Evolutionary conservation across 768 basidiomycete genomes (phyloP).

Genomic region (Collybia sp.): DNA sequence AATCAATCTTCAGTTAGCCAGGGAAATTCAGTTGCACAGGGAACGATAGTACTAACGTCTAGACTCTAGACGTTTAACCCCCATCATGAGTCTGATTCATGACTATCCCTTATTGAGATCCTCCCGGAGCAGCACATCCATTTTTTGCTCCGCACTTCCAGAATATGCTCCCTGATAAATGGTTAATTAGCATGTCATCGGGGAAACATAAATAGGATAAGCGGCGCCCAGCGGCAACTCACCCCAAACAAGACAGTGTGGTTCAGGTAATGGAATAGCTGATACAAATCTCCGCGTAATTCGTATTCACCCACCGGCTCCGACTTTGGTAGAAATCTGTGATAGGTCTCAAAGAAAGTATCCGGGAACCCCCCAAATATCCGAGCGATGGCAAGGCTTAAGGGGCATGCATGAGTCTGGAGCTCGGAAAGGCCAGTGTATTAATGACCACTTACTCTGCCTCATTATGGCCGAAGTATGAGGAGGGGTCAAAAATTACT

Average conservation of each 20-base stretch:
- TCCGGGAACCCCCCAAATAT: conserved; percentile 75
- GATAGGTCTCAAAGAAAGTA: conserved; percentile 63
- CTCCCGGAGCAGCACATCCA: conserved; percentile 20
- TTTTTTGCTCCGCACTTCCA: conserved; percentile 44
- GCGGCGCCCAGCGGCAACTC: conserved; percentile 19
- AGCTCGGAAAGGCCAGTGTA: not conserved
- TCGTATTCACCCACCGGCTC: conserved; percentile 63
- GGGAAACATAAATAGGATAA: too few relatives aligned
- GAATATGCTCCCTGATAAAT: conserved; percentile 45
- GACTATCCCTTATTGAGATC: not conserved
- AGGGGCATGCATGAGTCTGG: not conserved
- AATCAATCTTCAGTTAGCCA: too few relatives aligned
- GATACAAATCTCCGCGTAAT: conserved; percentile 63
- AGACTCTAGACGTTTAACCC: too few relatives aligned
- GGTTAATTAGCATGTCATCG: too few relatives aligned
- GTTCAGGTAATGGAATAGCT: conserved; percentile 79
- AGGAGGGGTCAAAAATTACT: conserved; percentile 74
- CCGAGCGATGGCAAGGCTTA: conserved; percentile 69
- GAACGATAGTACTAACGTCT: too few relatives aligned
- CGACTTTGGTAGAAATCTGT: conserved; percentile 55
- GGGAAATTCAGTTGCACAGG: too few relatives aligned
- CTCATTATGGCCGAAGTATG: conserved; percentile 78
- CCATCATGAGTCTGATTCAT: too few relatives aligned
- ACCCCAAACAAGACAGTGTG: conserved; percentile 79
- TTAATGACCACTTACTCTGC: conserved; percentile 53